These are phyloP conservation scores for Stachybotrys chartarum DNA, from an alignment of 2,329 filamentous ascomycete species.

Conservation along the genomic window DNA sequence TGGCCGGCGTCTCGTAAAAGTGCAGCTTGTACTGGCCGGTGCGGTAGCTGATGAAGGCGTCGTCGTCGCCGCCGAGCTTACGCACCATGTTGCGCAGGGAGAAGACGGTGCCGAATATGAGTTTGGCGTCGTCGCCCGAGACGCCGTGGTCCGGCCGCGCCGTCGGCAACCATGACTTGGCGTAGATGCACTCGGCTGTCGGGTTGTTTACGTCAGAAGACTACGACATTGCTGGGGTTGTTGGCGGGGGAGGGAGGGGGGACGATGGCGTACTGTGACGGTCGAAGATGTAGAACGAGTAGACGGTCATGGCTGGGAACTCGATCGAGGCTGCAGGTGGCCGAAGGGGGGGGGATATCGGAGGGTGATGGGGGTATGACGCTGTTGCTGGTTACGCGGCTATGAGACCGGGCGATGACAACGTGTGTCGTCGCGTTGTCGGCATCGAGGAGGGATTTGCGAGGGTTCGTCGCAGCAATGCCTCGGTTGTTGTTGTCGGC, in stretches of 20 bases:
- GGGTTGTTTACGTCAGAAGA: background rate
- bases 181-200: slow-evolving; percentile 94
- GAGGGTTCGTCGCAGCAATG: too few species aligned
- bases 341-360: background rate
- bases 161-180: slow-evolving; percentile 67
- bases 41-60: slow-evolving; percentile 90
- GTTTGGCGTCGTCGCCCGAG: slow-evolving; percentile 77
- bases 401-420: too few species aligned
- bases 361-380: too few species aligned
- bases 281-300: slow-evolving; percentile 98
- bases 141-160: slow-evolving; percentile 33
- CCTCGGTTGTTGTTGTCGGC: too few species aligned
- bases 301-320: slow-evolving; percentile 69
- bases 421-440: too few species aligned
- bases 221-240: too few species aligned
- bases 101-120: slow-evolving; percentile 96
- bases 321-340: background rate
- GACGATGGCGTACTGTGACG: slow-evolving; percentile 68
- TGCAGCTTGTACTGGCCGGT: slow-evolving; percentile 96
- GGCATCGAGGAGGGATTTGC: too few species aligned
- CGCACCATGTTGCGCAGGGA: slow-evolving; percentile 94
- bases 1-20: slow-evolving; percentile 97
- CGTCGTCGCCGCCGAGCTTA: slow-evolving; percentile 88
- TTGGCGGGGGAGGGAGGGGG: background rate
- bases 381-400: too few species aligned